Conservation (phyloP, 2,329 filamentous ascomycete species). For the Botrytis cinerea region DNA sequence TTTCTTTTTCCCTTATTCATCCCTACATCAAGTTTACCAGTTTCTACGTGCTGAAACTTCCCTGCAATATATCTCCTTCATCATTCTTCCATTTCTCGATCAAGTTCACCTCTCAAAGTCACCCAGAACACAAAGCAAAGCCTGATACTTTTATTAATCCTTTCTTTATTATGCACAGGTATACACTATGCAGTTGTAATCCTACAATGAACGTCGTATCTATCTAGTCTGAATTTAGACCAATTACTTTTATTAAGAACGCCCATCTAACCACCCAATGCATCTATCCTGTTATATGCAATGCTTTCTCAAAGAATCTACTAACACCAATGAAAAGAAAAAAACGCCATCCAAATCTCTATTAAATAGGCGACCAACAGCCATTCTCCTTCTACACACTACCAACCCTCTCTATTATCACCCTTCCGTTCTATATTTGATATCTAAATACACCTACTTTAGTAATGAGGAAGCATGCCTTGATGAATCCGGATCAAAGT, state of each 20-base stretch:
- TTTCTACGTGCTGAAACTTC: background rate
- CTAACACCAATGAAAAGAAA: background rate
- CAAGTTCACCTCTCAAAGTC: background rate
- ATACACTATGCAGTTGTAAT: constrained; percentile 2
- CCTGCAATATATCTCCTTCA: background rate
- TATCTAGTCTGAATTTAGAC: background rate
- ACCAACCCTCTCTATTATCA: constrained; percentile 1
- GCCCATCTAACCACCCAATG: background rate
- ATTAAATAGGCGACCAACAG: background rate
- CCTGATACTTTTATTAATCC: background rate
- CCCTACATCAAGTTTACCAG: too few relatives aligned
- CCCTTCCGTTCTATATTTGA: background rate
- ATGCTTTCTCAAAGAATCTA: background rate
- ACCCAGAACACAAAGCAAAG: background rate
- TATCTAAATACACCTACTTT: background rate
- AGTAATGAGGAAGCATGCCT: background rate
- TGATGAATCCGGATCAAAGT: constrained; percentile 17
- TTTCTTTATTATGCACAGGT: background rate
- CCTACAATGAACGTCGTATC: constrained; percentile 6
- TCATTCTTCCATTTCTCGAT: background rate
- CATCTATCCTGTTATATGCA: background rate
- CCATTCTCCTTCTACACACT: background rate
- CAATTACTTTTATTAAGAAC: background rate
- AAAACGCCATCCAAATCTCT: background rate
- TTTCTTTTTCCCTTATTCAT: background rate